Conservation (phyloP, 805 yeast species). For the Lachancea waltii region DNA sequence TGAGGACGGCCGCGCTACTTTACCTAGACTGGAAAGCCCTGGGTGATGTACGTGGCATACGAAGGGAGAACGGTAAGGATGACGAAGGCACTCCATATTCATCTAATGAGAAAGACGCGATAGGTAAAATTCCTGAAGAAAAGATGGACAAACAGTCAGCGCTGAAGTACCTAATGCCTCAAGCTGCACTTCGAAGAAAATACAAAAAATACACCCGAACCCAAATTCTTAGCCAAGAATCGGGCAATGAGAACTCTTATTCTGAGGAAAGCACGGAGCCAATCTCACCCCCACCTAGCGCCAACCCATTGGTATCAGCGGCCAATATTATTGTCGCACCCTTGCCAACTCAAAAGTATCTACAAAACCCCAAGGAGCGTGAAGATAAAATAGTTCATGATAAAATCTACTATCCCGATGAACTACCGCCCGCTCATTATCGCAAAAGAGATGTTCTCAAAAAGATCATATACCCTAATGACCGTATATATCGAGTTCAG, state of each 20-base stretch:
- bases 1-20: slow-evolving; percentile 79
- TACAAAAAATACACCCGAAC: slow-evolving; percentile 22
- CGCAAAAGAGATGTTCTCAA: slow-evolving; percentile 21
- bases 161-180: slow-evolving; percentile 24
- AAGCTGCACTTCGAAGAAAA: slow-evolving; percentile 18
- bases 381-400: slow-evolving; percentile 75
- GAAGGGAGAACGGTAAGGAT: slow-evolving; percentile 10
- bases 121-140: slow-evolving; percentile 26
- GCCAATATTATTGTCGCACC: slow-evolving; percentile 75
- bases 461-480: slow-evolving; percentile 29
- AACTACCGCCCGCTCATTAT: slow-evolving; percentile 53
- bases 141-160: slow-evolving; percentile 25
- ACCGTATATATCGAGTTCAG: slow-evolving; percentile 30
- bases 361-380: slow-evolving; percentile 61
- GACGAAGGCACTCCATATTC: slow-evolving; percentile 4
- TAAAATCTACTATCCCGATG: slow-evolving; percentile 57
- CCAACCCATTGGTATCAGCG: slow-evolving; percentile 75
- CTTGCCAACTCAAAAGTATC: slow-evolving; percentile 59
- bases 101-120: slow-evolving; percentile 6
- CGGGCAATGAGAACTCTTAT: not conserved
- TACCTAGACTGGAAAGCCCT: slow-evolving; percentile 82
- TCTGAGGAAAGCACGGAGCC: slow-evolving; percentile 2
- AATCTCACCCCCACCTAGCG: slow-evolving; percentile 53
- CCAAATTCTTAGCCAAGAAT: slow-evolving; percentile 16
- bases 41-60: slow-evolving; percentile 40